Evolutionary conservation across 768 basidiomycete genomes (phyloP).

Genomic region (Brasilioporus rufonigricans): DNA sequence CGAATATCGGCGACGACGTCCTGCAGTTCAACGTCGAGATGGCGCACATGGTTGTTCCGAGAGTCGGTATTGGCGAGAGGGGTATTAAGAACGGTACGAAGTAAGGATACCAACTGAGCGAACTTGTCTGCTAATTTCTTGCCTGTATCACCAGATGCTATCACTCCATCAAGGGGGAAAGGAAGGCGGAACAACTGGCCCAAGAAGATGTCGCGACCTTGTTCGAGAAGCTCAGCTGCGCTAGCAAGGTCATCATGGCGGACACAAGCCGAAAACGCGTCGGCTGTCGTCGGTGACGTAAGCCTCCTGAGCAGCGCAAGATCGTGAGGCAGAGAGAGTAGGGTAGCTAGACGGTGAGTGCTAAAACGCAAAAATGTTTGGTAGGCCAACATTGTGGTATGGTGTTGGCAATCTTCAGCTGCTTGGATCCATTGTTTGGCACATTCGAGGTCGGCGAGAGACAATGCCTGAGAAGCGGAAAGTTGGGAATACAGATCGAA

Average conservation of each 20-base stretch:
- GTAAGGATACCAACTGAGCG: background rate
- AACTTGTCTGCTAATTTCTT: background rate
- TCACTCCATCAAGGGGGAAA: conserved; percentile 7
- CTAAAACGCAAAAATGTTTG: conserved; percentile 2
- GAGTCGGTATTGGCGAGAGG: background rate
- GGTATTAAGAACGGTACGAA: background rate
- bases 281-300: conserved; percentile 1
- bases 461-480: background rate
- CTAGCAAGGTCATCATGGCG: conserved; percentile 1
- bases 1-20: background rate
- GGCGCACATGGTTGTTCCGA: background rate
- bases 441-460: background rate
- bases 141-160: background rate
- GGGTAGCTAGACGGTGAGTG: background rate
- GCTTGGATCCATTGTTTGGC: background rate
- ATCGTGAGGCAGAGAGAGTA: conserved; percentile 1
- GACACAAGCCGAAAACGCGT: conserved; percentile 14
- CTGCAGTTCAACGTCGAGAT: background rate
- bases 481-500: background rate
- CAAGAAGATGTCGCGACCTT: conserved; percentile 20
- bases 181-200: conserved; percentile 17
- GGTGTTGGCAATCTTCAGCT: background rate
- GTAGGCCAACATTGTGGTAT: conserved; percentile 7
- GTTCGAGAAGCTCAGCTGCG: conserved; percentile 33
- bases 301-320: background rate